Evolutionary conservation across 2,329 filamentous ascomycete genomes (phyloP).

Genomic region (Aspergillus fumigatus): DNA sequence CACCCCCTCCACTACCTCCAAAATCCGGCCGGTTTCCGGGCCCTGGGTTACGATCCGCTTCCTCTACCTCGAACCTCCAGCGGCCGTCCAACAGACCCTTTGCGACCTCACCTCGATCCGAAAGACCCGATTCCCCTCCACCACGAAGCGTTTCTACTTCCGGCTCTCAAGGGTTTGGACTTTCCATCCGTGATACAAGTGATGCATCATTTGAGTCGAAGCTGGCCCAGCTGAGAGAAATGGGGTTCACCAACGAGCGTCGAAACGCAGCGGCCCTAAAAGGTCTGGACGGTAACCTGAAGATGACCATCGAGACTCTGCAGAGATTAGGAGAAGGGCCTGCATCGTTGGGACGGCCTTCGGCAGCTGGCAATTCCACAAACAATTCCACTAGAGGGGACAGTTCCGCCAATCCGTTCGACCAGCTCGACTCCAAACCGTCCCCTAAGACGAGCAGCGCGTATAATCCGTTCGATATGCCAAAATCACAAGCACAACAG

Average conservation of each 20-base stretch:
- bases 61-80: constrained; percentile 64
- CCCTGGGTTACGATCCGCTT: constrained; percentile 63
- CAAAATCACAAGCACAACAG: constrained; percentile 18
- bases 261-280: constrained; percentile 78
- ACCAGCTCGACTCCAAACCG: constrained; percentile 45
- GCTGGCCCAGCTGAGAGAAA: constrained; percentile 70
- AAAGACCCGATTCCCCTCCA: constrained; percentile 23
- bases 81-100: constrained; percentile 54
- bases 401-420: constrained; percentile 63
- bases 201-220: constrained; percentile 62
- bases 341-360: constrained; percentile 52
- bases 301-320: constrained; percentile 79
- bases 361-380: constrained; percentile 33
- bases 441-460: constrained; percentile 31
- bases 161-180: constrained; percentile 56
- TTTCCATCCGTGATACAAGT: constrained; percentile 53
- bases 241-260: constrained; percentile 85
- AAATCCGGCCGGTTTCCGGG: constrained; percentile 59
- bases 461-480: constrained; percentile 66
- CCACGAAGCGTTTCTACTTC: constrained; percentile 20
- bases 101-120: constrained; percentile 22
- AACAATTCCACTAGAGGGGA: constrained; percentile 18
- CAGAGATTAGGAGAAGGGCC: constrained; percentile 72
- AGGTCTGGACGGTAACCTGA: constrained; percentile 76
- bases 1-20: constrained; percentile 54